These are phyloP conservation scores for Collybia sp. DNA, from an alignment of 768 basidiomycete species.

Conservation along the genomic window DNA sequence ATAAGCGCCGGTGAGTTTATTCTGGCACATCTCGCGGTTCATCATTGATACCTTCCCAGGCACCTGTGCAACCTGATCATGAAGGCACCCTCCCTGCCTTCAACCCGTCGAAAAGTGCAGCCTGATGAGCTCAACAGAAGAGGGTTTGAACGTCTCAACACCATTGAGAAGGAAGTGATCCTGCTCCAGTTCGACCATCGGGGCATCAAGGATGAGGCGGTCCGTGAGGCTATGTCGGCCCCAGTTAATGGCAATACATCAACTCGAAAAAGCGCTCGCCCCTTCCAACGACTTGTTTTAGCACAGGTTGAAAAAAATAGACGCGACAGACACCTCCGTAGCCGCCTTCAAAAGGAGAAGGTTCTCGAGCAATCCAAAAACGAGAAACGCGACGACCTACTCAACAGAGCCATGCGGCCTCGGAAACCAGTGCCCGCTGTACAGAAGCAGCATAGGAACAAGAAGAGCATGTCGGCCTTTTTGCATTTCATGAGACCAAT, in stretches of 20 bases:
- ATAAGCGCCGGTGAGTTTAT: conserved; percentile 64
- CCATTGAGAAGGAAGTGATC: conserved; percentile 66
- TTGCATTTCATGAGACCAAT: conserved; percentile 87
- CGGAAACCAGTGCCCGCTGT: conserved; percentile 37
- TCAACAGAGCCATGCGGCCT: conserved; percentile 72
- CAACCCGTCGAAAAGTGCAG: conserved; percentile 35
- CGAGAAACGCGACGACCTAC: conserved; percentile 71
- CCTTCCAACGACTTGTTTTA: conserved; percentile 60
- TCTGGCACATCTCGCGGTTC: neutral
- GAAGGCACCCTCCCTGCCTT: conserved; percentile 42
- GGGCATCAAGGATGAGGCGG: conserved; percentile 71
- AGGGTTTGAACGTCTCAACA: conserved; percentile 73
- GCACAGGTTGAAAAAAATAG: conserved; percentile 79
- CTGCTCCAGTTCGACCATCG: conserved; percentile 64
- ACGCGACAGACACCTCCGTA: conserved; percentile 66
- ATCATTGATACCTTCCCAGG: conserved; percentile 30
- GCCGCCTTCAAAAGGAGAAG: conserved; percentile 72
- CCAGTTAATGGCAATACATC: conserved; percentile 38
- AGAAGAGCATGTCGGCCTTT: conserved; percentile 86
- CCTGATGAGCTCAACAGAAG: conserved; percentile 57
- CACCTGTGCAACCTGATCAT: conserved; percentile 63
- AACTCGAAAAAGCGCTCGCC: conserved; percentile 51
- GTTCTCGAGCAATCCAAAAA: conserved; percentile 66
- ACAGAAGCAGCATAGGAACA: conserved; percentile 77
- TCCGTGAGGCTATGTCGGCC: conserved; percentile 52